Evolutionary conservation across 768 basidiomycete species (phyloP).

Genomic region (Rhodosporidiobolus sp.): DNA sequence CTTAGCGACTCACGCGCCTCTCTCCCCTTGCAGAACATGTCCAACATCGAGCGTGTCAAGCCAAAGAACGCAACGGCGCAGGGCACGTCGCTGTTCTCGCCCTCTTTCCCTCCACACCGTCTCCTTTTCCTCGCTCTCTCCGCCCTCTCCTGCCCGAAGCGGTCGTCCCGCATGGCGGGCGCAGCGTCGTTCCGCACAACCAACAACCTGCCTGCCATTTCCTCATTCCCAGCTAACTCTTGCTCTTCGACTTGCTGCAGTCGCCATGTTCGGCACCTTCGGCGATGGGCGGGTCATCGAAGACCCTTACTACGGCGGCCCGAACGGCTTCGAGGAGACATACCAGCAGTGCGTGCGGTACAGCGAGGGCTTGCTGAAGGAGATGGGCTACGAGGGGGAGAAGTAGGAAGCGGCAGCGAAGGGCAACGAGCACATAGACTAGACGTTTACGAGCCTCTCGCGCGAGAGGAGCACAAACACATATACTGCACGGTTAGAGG

Average conservation of each 20-base stretch:
- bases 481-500: too few species aligned
- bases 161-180: too few species aligned
- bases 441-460: too few species aligned
- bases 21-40: conserved; percentile 56
- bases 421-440: neutral
- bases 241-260: conserved; percentile 33
- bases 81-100: too few species aligned
- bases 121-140: too few species aligned
- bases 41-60: conserved; percentile 58
- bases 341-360: conserved; percentile 72
- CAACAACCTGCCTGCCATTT: too few species aligned
- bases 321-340: conserved; percentile 72
- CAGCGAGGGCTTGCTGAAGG: conserved; percentile 63
- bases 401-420: neutral
- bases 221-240: neutral
- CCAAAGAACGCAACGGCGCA: conserved; percentile 58
- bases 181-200: too few species aligned
- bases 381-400: conserved; percentile 18
- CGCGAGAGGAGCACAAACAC: too few species aligned
- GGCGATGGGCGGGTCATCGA: conserved; percentile 66
- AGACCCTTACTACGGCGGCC: conserved; percentile 64
- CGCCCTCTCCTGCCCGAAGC: neutral
- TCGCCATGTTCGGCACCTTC: conserved; percentile 78
- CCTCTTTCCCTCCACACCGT: too few species aligned
- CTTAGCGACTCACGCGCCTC: neutral